Percentiles rank a stretch among this genome's conserved stretches.
These are phyloP conservation scores for Bocquillonia castaneifolia DNA, from an alignment of 441 rosid genomes.

Conservation along the genomic window DNA sequence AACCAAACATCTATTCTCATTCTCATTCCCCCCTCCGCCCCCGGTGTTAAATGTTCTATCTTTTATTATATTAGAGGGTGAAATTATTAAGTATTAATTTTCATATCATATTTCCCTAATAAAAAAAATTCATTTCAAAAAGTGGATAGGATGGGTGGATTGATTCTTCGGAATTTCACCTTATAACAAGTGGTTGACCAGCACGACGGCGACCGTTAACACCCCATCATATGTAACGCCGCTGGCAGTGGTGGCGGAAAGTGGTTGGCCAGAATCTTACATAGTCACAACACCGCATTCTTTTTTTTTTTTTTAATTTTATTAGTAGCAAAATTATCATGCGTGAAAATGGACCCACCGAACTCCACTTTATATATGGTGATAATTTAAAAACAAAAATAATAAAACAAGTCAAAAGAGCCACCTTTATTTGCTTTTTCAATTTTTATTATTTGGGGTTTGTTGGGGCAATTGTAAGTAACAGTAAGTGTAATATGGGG, in stretches of 20 bases:
- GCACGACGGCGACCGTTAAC: neutral
- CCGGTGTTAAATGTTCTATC: too few relatives aligned
- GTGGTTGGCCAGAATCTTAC: constrained; percentile 11
- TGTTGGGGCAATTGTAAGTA: neutral
- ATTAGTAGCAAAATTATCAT: neutral
- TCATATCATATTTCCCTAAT: too few relatives aligned
- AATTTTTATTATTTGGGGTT: neutral
- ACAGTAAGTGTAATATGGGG: too few relatives aligned
- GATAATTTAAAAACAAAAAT: neutral
- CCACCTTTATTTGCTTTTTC: constrained; percentile 23
- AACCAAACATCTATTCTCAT: too few relatives aligned
- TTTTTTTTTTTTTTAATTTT: too few relatives aligned
- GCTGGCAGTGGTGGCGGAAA: constrained; percentile 2
- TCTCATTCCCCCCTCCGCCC: too few relatives aligned
- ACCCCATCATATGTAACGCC: neutral
- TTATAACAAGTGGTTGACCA: too few relatives aligned
- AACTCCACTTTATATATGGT: neutral
- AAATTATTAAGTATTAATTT: too few relatives aligned
- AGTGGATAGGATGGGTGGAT: too few relatives aligned
- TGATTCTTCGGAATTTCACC: too few relatives aligned
- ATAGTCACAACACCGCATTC: constrained; percentile 8
- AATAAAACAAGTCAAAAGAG: constrained; percentile 5
- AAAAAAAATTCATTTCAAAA: too few relatives aligned
- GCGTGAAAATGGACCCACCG: constrained; percentile 1
- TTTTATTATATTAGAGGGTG: too few relatives aligned